A percentile compares a stretch with the other conserved stretches of the same genome.
phyloP scores from a whole-genome alignment of 331 rosid genomes.

The Quercus tomentella region DNA sequence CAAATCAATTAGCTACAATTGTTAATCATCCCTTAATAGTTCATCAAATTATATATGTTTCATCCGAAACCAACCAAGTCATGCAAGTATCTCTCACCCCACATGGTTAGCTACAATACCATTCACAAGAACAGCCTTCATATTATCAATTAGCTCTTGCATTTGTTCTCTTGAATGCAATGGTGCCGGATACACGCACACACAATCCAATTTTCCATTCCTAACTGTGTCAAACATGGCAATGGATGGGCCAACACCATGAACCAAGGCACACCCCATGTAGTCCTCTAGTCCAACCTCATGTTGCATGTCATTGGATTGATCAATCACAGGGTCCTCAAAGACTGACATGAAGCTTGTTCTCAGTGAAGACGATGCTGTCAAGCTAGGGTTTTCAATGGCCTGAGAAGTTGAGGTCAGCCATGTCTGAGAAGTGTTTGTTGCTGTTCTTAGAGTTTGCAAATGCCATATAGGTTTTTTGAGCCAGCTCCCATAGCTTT shows the following conservation, averaged over 20 bases:
- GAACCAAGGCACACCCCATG: constrained; percentile 66
- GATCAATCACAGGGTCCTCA: constrained; percentile 56
- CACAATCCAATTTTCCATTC: constrained; percentile 52
- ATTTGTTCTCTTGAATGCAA: constrained; percentile 57
- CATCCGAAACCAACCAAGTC: too few species aligned
- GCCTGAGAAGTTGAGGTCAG: constrained; percentile 52
- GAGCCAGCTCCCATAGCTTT: constrained; percentile 54
- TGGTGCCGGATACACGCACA: constrained; percentile 57
- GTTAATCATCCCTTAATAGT: too few species aligned
- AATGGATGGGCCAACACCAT: constrained; percentile 62
- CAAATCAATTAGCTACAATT: too few species aligned
- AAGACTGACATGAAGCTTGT: constrained; percentile 48
- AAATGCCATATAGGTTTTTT: constrained; percentile 31
- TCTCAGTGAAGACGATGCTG: constrained; percentile 49
- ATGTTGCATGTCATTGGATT: background rate
- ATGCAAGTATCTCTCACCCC: background rate
- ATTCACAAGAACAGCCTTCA: constrained; percentile 42
- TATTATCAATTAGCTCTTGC: constrained; percentile 36
- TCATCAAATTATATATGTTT: too few species aligned
- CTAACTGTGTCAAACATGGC: constrained; percentile 51
- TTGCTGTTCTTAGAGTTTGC: constrained; percentile 30
- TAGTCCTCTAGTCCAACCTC: constrained; percentile 50
- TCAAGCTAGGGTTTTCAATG: constrained; percentile 50
- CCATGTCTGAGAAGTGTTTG: constrained; percentile 64
- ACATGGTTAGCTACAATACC: constrained; percentile 17